A percentile compares a stretch with the other conserved stretches of the same genome.
Evolutionary conservation across 345 rosid species (phyloP).

Genomic region (Angophora floribunda): DNA sequence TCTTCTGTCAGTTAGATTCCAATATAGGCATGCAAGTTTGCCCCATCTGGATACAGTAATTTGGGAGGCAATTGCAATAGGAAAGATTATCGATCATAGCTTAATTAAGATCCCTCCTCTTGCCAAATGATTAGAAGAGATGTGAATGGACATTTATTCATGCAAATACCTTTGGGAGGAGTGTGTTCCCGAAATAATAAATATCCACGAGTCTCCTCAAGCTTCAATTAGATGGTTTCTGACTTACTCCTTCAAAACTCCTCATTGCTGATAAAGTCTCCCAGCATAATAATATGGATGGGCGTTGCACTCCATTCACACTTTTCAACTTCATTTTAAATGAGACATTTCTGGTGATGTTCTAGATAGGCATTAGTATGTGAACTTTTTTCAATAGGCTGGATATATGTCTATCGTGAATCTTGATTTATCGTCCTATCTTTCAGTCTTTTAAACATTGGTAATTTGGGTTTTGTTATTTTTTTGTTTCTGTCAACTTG

Average conservation of each 20-base stretch:
- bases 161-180: background rate
- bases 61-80: background rate
- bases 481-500: background rate
- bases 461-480: background rate
- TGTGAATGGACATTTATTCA: background rate
- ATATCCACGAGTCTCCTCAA: background rate
- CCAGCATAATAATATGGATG: background rate
- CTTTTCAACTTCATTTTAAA: background rate
- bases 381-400: background rate
- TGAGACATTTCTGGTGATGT: background rate
- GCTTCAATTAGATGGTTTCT: background rate
- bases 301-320: background rate
- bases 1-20: background rate
- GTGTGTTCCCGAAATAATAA: background rate
- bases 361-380: background rate
- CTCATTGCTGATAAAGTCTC: background rate
- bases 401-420: background rate
- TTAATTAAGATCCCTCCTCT: background rate
- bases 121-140: background rate
- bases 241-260: background rate
- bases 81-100: background rate
- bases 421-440: background rate
- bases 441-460: background rate
- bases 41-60: background rate
- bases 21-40: background rate